A percentile compares a stretch with the other conserved stretches of the same genome.
phyloP scores from a whole-genome alignment of 2,329 filamentous ascomycete species.

The Aurifilum marmelostoma region DNA sequence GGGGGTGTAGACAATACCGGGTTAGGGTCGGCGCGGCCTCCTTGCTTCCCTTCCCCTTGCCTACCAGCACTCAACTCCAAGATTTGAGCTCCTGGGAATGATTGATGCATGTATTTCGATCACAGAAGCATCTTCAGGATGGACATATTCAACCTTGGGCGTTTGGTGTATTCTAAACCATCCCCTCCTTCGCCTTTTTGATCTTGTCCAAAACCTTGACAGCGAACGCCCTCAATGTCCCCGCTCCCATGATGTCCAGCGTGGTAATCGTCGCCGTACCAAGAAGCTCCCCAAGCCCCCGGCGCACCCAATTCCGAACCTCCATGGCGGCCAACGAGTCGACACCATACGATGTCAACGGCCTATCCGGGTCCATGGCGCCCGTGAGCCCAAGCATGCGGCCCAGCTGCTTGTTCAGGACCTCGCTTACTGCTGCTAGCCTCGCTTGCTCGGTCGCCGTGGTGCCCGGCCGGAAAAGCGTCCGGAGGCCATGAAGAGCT shows the following conservation, averaged over 20 bases:
- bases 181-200: neutral
- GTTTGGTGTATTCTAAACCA: neutral
- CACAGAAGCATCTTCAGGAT: too few relatives aligned
- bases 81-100: too few relatives aligned
- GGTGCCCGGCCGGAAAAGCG: constrained; percentile 7
- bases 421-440: too few relatives aligned
- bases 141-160: too few relatives aligned
- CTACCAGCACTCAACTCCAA: too few relatives aligned
- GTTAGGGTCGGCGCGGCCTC: too few relatives aligned
- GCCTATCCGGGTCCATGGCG: constrained; percentile 29
- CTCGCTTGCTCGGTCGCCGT: too few relatives aligned
- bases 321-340: constrained; percentile 40
- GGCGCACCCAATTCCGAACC: constrained; percentile 37
- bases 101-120: too few relatives aligned
- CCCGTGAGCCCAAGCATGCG: constrained; percentile 29
- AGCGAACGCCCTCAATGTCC: neutral
- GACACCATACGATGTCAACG: constrained; percentile 34
- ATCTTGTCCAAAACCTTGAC: neutral
- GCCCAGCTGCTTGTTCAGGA: constrained; percentile 18
- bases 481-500: constrained; percentile 1
- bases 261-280: constrained; percentile 30
- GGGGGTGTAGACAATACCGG: too few relatives aligned
- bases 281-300: constrained; percentile 28
- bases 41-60: too few relatives aligned
- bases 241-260: constrained; percentile 30